These are phyloP conservation scores for Bipolaris zeicola DNA, from an alignment of 2,329 filamentous ascomycete genomes.

Conservation along the genomic window DNA sequence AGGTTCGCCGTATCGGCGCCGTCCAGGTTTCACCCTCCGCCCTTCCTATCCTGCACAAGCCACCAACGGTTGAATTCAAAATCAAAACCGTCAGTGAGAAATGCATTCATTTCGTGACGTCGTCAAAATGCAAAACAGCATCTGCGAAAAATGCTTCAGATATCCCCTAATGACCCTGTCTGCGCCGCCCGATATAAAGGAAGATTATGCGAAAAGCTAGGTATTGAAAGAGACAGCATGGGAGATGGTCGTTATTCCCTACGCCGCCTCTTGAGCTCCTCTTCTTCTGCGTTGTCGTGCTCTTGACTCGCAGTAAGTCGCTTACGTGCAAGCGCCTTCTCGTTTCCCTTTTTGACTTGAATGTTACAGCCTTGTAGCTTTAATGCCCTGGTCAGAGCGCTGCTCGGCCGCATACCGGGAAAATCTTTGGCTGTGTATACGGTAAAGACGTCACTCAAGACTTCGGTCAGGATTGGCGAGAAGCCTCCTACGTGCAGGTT, in stretches of 20 bases:
- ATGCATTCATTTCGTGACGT: slow-evolving; percentile 37
- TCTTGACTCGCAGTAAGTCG: slow-evolving; percentile 47
- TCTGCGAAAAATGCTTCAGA: slow-evolving; percentile 41
- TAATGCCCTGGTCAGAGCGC: slow-evolving; percentile 71
- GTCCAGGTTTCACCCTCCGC: background rate
- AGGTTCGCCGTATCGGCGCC: slow-evolving; percentile 15
- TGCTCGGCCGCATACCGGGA: slow-evolving; percentile 81
- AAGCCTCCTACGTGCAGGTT: slow-evolving; percentile 60
- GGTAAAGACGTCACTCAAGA: slow-evolving; percentile 73
- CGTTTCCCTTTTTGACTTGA: slow-evolving; percentile 84
- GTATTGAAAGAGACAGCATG: background rate
- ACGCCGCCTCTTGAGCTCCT: slow-evolving; percentile 45
- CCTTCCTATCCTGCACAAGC: slow-evolving; percentile 7
- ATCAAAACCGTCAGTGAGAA: slow-evolving; percentile 16
- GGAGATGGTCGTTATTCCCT: slow-evolving; percentile 34
- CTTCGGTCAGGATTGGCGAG: slow-evolving; percentile 56
- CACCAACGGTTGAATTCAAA: slow-evolving; percentile 12
- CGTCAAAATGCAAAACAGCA: slow-evolving; percentile 44
- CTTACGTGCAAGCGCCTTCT: slow-evolving; percentile 59
- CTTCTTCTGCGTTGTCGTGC: slow-evolving; percentile 49
- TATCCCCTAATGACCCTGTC: slow-evolving; percentile 33
- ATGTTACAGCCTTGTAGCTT: slow-evolving; percentile 83
- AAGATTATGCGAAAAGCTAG: slow-evolving; percentile 19
- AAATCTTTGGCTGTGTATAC: slow-evolving; percentile 88
- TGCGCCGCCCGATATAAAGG: slow-evolving; percentile 33